These are phyloP conservation scores for Aureoboletus auriporus DNA, from an alignment of 768 basidiomycete genomes.

Conservation along the genomic window DNA sequence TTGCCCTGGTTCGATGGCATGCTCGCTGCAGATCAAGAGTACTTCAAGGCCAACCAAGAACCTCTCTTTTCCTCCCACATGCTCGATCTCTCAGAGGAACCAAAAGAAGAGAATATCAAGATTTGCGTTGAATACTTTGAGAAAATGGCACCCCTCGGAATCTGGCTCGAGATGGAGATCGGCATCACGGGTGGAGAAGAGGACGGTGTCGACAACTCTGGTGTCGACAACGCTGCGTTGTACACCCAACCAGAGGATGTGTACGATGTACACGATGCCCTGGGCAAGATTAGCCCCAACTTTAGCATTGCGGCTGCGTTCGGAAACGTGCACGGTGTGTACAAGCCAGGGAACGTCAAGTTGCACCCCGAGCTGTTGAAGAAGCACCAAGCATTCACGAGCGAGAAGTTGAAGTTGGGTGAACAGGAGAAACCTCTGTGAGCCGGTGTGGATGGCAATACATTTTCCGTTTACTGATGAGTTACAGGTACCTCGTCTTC, in stretches of 20 bases:
- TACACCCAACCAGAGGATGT: slow-evolving; percentile 99
- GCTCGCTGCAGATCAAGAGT: slow-evolving; percentile 93
- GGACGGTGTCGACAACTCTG: slow-evolving; percentile 98
- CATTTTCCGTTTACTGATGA: too few species aligned
- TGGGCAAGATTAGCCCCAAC: slow-evolving; percentile 81
- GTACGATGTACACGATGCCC: slow-evolving; percentile 84
- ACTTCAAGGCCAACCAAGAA: slow-evolving; percentile 85
- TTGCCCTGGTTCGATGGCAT: slow-evolving; percentile 99
- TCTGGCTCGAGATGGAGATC: slow-evolving; percentile 99
- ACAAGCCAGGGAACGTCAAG: slow-evolving; percentile 97
- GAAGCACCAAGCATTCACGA: slow-evolving; percentile 83
- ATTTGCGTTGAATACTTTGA: slow-evolving; percentile 93
- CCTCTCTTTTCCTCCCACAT: slow-evolving; percentile 96
- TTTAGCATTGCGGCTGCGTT: slow-evolving; percentile 98
- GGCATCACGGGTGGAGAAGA: slow-evolving; percentile 99
- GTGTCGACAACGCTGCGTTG: slow-evolving; percentile 86
- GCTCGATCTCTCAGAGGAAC: slow-evolving; percentile 93
- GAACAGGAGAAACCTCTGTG: slow-evolving; percentile 77
- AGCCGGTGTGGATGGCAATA: slow-evolving; percentile 20
- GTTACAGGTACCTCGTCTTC: slow-evolving; percentile 90
- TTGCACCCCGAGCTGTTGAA: slow-evolving; percentile 87
- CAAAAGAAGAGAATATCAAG: slow-evolving; percentile 91
- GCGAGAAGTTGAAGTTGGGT: slow-evolving; percentile 69
- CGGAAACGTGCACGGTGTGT: slow-evolving; percentile 98
- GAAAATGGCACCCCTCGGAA: slow-evolving; percentile 86